Percentiles rank a stretch among this genome's conserved stretches.
Evolutionary conservation across 2,329 filamentous ascomycete species (phyloP).

Genomic region (Aspergillus candidus): DNA sequence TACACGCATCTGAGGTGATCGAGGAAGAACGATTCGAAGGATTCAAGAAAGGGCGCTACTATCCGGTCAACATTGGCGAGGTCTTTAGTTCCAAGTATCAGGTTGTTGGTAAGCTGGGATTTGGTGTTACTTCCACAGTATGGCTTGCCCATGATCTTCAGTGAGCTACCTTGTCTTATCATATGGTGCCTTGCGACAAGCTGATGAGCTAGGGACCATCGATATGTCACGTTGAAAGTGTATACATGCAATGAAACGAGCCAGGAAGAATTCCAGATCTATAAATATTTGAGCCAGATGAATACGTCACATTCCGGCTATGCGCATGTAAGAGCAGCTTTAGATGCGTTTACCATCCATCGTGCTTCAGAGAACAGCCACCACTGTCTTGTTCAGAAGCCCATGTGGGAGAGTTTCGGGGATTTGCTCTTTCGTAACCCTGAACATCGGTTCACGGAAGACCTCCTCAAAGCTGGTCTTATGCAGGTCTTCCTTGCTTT

Average conservation of each 20-base stretch:
- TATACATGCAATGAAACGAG: slow-evolving; percentile 16
- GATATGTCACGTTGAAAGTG: slow-evolving; percentile 21
- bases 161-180: slow-evolving; percentile 13
- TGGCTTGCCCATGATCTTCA: slow-evolving; percentile 27
- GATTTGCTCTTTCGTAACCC: slow-evolving; percentile 36
- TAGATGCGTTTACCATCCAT: slow-evolving; percentile 29
- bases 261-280: slow-evolving; percentile 23
- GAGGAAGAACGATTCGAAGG: slow-evolving; percentile 22
- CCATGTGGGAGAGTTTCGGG: slow-evolving; percentile 38
- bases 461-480: slow-evolving; percentile 35
- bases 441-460: slow-evolving; percentile 31
- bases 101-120: slow-evolving; percentile 27
- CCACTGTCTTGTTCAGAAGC: slow-evolving; percentile 30
- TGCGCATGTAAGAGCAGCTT: slow-evolving; percentile 23
- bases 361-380: slow-evolving; percentile 18
- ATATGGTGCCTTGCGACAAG: slow-evolving; percentile 3
- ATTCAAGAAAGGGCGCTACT: slow-evolving; percentile 25
- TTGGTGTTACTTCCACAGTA: slow-evolving; percentile 22
- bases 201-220: slow-evolving; percentile 16
- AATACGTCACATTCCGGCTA: slow-evolving; percentile 22
- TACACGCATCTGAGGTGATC: slow-evolving; percentile 13
- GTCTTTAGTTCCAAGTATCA: slow-evolving; percentile 23
- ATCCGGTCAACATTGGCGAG: slow-evolving; percentile 27
- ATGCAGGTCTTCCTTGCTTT: slow-evolving; percentile 36
- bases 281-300: slow-evolving; percentile 22